Base-by-base conservation (phyloP, 2,329 filamentous ascomycete genomes). In the Drechslerella coelobrocha region DNA sequence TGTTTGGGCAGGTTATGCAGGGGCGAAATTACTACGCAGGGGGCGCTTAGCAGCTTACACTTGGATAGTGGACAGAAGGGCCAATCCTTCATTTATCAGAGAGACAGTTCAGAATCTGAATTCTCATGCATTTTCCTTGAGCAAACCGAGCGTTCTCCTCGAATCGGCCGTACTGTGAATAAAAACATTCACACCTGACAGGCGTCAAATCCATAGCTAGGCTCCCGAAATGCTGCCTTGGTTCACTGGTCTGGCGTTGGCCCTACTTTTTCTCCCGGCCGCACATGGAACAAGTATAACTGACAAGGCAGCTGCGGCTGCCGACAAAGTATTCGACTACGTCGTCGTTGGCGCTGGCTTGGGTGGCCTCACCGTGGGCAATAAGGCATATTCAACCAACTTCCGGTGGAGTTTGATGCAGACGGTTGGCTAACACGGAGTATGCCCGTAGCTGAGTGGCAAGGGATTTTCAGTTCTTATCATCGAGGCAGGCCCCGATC, bases 401-500 rank as follows among this genome's bases (percentile, higher is more conserved):
- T 47, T 19, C 43, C 17, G 17, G 17, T 47, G 23, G 17, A 47
- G 43, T 19, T 14, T 23, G 43, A 47, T 47, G 23, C 43, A 47
- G 43, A 47, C 43, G 17, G 17, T 47, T 8, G 43, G 34, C 34
- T 39, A 39, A 39, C 34, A 39, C 34, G 34, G 34, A 39, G 12
- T 39, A 39, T 14, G 34, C 12, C 34, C 4, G 34, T 39, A 73
- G 65, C 73, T 76, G 9, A 76, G 75, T 50, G 72, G 56, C 1
- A 43, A 60, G 21, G 73, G 75, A 29, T 65, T 73, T 54, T 71
- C 74, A 3, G 74, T 73, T 1, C 72, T 76, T 2, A 60, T 76
- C 24, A 68, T 76, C 14, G 75, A 76, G 37, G 75, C 74, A 6
- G 74, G 75, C 1, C 74, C 75, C 1, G 74, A 76, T 48, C 66